Evolutionary conservation across 1,284 basidiomycete genomes (phyloP).

Genomic region (Trichosporon ovoides): DNA sequence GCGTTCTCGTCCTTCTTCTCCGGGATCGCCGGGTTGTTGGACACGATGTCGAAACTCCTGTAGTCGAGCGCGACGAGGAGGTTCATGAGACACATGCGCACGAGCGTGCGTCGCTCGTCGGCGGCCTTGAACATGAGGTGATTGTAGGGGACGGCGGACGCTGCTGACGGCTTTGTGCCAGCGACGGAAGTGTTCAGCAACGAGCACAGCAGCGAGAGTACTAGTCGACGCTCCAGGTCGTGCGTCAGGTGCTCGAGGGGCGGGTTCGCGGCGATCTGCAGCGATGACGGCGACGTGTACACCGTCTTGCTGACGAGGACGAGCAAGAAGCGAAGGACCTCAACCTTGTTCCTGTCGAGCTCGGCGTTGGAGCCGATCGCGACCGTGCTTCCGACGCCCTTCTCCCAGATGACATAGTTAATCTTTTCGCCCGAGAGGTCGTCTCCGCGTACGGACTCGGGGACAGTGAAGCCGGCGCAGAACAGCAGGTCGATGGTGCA

Average conservation of each 20-base stretch:
- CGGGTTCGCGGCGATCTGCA: conserved; percentile 65
- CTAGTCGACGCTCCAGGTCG: conserved; percentile 67
- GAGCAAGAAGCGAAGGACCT: conserved; percentile 77
- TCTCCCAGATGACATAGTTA: conserved; percentile 70
- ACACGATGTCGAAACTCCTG: conserved; percentile 52
- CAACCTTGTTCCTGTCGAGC: conserved; percentile 73
- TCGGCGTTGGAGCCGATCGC: conserved; percentile 62
- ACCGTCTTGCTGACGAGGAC: conserved; percentile 81
- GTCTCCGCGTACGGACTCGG: conserved; percentile 62
- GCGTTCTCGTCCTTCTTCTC: conserved; percentile 63
- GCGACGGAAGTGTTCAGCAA: conserved; percentile 80
- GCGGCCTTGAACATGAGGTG: conserved; percentile 80
- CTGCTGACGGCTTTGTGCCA: conserved; percentile 53
- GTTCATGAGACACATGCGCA: conserved; percentile 66
- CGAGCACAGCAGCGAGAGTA: conserved; percentile 82
- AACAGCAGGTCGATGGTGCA: conserved; percentile 78
- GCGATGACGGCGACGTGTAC: conserved; percentile 64
- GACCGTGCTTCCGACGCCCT: conserved; percentile 74
- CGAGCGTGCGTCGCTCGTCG: conserved; percentile 64
- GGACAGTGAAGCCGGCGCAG: conserved; percentile 84
- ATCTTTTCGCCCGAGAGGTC: conserved; percentile 68
- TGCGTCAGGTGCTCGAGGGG: conserved; percentile 74
- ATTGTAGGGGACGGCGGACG: conserved; percentile 66
- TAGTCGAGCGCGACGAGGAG: conserved; percentile 75
- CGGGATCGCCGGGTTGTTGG: conserved; percentile 9